Base-by-base conservation (phyloP, 306 rosid species). In the Malus sieversii region DNA sequence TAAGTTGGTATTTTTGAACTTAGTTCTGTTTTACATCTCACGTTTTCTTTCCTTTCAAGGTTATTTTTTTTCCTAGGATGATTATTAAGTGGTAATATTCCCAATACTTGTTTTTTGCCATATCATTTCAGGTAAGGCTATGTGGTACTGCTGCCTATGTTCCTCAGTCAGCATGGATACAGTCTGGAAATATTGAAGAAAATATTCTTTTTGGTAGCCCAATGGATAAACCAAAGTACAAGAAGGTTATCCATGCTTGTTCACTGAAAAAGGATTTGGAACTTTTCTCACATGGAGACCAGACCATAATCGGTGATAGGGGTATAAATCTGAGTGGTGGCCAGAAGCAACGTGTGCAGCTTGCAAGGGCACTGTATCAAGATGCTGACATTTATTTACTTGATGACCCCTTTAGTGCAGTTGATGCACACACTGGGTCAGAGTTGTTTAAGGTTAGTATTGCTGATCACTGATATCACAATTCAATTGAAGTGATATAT, bases 391-490 rank as follows among this genome's bases (percentile, higher is more conserved):
- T 91, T 69, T 93, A 91, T 87, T 93, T 93, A 61, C 96, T 93
- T 60, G 99, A 96, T 57, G 99, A 96, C 79, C 99, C 99, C 75
- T 96, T 96, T 82, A 96, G 99, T 77, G 98, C 99, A 12, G 98
- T 96, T 84, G 99, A 96, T 75, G 97, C 97, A 42, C 99, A 92
- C 84, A 96, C 99, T 70, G 98, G 98, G 73, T 82, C 93, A 10
- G 90, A 87, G 29, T 82, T 93, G 82, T 93, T 91, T 76, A 87
- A 91, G 95, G 98, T 93, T 64, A 76, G 84, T 69, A 10, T 72
- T 76, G 20, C 67, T 48, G 6, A 46, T 19, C 61, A 63, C 32
- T 38, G 32, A 55, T 76, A 22, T 81, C 75, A 73, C 73, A 20
- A 63, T 82, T 79, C 69, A 53, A 61, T 76, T 80, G 73, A 79